Base-by-base conservation (phyloP, 495 filamentous ascomycete species). In the Aspergillus diversus region DNA sequence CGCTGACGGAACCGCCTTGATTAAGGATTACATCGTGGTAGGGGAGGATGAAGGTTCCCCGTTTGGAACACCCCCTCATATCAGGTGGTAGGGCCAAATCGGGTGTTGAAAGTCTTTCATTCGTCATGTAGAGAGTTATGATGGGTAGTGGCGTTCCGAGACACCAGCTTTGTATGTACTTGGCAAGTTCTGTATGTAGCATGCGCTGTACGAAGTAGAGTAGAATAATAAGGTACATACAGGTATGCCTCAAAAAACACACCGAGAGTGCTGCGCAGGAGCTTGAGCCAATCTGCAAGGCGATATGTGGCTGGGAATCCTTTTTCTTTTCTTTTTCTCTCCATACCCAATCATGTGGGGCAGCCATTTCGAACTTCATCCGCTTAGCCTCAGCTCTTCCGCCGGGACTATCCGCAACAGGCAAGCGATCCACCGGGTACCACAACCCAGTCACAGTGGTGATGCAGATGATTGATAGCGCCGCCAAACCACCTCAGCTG, bases 1-100 rank as follows among this genome's bases (percentile, higher is more conserved):
- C 27, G 55, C 67, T 5, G 74, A 83, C 60, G 79, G 78, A 37
- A 77, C 79, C 27, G 82, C 81, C 3, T n/a, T 80, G 33, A 74
- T 86, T 37, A 66, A 75, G 60, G 74, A 86, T 67, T 85, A 77
- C 55, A 75, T 84, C 53, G 66, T 88, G 15, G 73, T 84, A 16
- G 43, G 55, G 16, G 46, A 57, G 54, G 21, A 27, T n/a, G 17
- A 33, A 11, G 31, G 15, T 31, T 33, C 56, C 16, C 32, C 13
- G 1, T 39, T 35, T 13, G 33, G 33, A 9, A 37, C 47, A 7
- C 39, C 31, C 17, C 5, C 49, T 33, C 49, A 21, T 37, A 2
- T 42, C 46, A 34, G 27, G 8, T 34, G 13, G 51, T 33, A 43
- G 39, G n/a, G n/a, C 39, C 39, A 33, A 53, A 33, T 54, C 4